phyloP scores from a whole-genome alignment of 2,329 filamentous ascomycete species.

The Talaromyces pinophilus region DNA sequence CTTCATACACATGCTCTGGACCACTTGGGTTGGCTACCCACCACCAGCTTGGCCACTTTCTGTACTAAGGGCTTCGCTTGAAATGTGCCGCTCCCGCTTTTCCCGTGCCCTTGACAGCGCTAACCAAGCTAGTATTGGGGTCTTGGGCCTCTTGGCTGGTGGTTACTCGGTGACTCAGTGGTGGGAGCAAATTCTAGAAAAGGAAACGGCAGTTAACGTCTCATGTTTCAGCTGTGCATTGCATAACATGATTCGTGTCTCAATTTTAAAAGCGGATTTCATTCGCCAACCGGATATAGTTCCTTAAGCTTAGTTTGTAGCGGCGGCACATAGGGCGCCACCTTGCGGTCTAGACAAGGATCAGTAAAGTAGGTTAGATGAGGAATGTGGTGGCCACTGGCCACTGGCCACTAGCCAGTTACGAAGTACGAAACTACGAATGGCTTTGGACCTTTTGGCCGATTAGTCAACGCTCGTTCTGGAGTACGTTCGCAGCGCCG shows the following conservation, averaged over 20 bases:
- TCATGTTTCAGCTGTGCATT: not conserved
- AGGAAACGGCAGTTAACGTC: not conserved
- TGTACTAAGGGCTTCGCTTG: not conserved
- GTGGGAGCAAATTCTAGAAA: not conserved
- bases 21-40: not conserved
- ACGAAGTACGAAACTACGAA: too few species aligned
- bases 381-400: not conserved
- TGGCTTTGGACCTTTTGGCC: too few species aligned
- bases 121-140: too few species aligned
- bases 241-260: not conserved
- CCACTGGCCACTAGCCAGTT: not conserved
- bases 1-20: not conserved
- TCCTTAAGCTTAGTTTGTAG: not conserved
- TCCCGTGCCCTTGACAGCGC: not conserved
- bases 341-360: not conserved
- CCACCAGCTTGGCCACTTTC: not conserved
- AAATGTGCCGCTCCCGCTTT: not conserved
- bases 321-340: not conserved
- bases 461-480: too few species aligned
- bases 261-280: not conserved
- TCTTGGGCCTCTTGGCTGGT: not conserved
- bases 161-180: too few species aligned
- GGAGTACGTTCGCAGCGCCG: too few species aligned
- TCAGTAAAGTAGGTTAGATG: not conserved
- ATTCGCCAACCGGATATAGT: not conserved